Evolutionary conservation across 169 alveolate genomes (phyloP).

Genomic region (Neospora caninum): DNA sequence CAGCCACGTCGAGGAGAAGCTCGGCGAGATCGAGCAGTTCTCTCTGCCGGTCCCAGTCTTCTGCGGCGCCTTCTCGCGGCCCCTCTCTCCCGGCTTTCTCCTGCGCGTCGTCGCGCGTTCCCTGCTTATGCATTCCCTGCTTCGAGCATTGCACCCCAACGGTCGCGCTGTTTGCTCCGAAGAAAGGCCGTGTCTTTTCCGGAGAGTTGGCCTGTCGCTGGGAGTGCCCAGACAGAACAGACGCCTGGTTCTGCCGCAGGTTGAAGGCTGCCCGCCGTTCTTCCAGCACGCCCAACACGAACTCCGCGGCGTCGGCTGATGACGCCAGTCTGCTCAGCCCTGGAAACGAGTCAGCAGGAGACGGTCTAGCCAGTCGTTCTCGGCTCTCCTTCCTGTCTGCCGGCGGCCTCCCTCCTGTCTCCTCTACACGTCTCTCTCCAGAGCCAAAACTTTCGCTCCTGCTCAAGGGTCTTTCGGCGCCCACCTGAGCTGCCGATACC

Average conservation of each 20-base stretch:
- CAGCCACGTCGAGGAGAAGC: constrained; percentile 18
- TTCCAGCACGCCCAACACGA: constrained; percentile 1
- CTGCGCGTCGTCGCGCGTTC: neutral
- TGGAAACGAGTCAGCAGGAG: neutral
- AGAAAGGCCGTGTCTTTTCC: neutral
- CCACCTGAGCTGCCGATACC: too few relatives aligned
- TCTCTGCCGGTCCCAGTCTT: constrained; percentile 22
- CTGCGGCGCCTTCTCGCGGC: neutral
- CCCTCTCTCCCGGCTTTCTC: neutral
- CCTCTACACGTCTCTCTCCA: neutral
- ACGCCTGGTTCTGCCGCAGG: neutral
- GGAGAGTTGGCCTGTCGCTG: neutral
- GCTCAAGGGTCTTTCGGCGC: neutral
- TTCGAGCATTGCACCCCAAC: neutral
- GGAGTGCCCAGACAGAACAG: neutral
- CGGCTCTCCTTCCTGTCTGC: neutral
- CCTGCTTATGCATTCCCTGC: neutral
- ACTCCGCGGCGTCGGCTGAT: neutral
- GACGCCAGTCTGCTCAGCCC: neutral
- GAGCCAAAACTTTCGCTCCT: neutral
- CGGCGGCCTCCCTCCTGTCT: neutral
- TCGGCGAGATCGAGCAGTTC: constrained; percentile 1
- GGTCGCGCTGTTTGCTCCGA: neutral
- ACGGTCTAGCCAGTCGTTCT: neutral
- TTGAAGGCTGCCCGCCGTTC: constrained; percentile 12